These are phyloP conservation scores for Ceratocystis huliohia DNA, from an alignment of 2,329 filamentous ascomycete species.

Conservation along the genomic window DNA sequence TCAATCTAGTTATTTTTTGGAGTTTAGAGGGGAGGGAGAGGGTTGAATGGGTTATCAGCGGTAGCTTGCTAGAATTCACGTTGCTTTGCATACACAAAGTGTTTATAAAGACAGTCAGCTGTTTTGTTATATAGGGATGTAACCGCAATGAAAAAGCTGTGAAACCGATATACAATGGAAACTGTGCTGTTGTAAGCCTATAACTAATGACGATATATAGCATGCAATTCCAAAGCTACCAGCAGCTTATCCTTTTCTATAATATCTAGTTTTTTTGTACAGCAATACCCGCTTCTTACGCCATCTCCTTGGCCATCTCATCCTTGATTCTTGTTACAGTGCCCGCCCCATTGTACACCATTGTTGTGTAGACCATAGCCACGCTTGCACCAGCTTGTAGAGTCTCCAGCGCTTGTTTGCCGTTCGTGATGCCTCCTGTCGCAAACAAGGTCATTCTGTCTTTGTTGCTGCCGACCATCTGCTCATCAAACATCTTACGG, in stretches of 20 bases:
- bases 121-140: too few species aligned
- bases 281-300: conserved; percentile 20
- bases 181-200: neutral
- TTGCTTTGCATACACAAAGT: neutral
- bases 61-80: neutral
- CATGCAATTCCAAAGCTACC: neutral
- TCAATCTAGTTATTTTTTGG: neutral
- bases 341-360: conserved; percentile 52
- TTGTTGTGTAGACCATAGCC: conserved; percentile 78
- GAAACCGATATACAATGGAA: too few species aligned
- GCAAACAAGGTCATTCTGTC: conserved; percentile 76
- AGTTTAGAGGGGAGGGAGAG: neutral
- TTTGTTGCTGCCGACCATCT: conserved; percentile 26
- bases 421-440: conserved; percentile 82
- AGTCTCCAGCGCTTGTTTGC: conserved; percentile 66
- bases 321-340: conserved; percentile 53
- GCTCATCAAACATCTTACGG: conserved; percentile 50
- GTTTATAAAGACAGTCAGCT: too few species aligned
- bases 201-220: neutral
- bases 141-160: too few species aligned
- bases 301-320: conserved; percentile 41
- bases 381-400: conserved; percentile 82
- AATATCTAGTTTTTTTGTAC: neutral
- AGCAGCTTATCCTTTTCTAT: conserved; percentile 2
- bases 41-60: neutral